Conservation (phyloP, 2,329 filamentous ascomycete species). For the Aspergillus quadricinctus region DNA sequence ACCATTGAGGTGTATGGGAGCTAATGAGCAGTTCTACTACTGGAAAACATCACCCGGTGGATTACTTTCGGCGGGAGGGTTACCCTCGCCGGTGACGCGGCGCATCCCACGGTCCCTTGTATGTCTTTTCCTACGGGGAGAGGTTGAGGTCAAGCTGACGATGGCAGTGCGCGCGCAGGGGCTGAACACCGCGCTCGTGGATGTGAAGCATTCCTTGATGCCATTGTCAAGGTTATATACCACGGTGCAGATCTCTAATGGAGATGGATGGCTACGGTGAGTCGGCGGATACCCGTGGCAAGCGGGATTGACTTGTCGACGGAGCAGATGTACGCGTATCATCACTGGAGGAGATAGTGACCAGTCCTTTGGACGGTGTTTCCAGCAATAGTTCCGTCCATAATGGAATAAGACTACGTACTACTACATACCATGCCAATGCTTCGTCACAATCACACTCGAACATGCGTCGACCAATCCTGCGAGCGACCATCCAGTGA, state of each 20-base stretch:
- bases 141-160: background rate
- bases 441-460: background rate
- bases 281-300: background rate
- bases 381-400: background rate
- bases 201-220: background rate
- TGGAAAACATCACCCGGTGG: background rate
- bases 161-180: background rate
- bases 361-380: background rate
- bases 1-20: background rate
- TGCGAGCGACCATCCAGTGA: background rate
- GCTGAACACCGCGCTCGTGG: background rate
- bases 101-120: background rate
- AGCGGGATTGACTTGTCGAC: background rate
- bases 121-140: background rate
- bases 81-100: background rate
- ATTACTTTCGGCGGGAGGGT: background rate
- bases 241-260: background rate
- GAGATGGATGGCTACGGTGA: background rate
- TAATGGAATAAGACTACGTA: background rate
- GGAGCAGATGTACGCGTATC: background rate
- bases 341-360: background rate
- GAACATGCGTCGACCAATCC: background rate
- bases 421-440: background rate
- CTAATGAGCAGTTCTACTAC: background rate
- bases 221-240: background rate